phyloP scores from a whole-genome alignment of 2,329 filamentous ascomycete species.

The Colletotrichum sojae region DNA sequence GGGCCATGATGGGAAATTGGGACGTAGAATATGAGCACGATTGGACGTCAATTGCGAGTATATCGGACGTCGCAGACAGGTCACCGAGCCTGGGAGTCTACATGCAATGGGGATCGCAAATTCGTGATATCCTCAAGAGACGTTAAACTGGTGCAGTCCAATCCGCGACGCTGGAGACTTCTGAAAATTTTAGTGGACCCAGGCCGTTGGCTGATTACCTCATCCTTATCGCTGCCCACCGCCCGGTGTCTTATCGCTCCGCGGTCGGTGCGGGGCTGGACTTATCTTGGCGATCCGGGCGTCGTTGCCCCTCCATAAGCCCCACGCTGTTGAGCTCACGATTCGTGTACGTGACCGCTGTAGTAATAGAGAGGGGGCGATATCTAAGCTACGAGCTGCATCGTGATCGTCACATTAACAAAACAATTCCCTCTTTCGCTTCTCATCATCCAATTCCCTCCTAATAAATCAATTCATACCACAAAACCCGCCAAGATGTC shows the following conservation, averaged over 20 bases:
- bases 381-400: slow-evolving; percentile 34
- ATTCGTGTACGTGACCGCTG: slow-evolving; percentile 21
- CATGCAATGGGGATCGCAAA: no score
- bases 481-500: slow-evolving; percentile 64
- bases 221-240: slow-evolving; percentile 16
- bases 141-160: background rate
- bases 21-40: background rate
- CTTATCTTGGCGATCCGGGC: slow-evolving; percentile 9
- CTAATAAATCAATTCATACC: background rate
- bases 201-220: slow-evolving; percentile 27
- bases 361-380: slow-evolving; percentile 1
- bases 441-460: background rate
- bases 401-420: slow-evolving; percentile 11
- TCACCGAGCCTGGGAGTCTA: background rate
- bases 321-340: slow-evolving; percentile 42
- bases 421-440: background rate
- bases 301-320: slow-evolving; percentile 31
- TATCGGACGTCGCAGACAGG: background rate
- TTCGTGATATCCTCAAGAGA: no score
- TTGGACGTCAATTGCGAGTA: background rate
- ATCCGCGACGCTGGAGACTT: background rate
- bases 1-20: slow-evolving; percentile 65
- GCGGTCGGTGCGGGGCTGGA: slow-evolving; percentile 26
- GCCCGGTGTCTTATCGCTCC: slow-evolving; percentile 10
- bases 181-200: slow-evolving; percentile 6